Evolutionary conservation across 129 eudicot genomes (phyloP), one percentile per base, ranked within the genome.

Genomic region (Flaveria bidentis): DNA sequence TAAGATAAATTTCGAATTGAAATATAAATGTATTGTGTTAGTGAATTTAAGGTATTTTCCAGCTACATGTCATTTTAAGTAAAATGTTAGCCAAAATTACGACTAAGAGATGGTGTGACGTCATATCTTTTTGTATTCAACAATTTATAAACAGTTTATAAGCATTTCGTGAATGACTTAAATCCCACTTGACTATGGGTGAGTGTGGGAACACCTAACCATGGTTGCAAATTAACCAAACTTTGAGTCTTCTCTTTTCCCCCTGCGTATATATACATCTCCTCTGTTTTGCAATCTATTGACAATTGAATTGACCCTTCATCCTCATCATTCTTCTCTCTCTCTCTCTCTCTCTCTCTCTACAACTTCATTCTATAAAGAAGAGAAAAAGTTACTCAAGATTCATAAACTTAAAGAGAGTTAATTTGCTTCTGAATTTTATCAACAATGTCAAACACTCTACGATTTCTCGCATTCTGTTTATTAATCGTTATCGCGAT

Each of bases 371-470:
- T 45, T 73, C 75, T 42, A 51, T 16, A 72, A 17, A 51, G 44
- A 72, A 79, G 67, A 79, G 7, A 28, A 41, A 44, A 7, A 1
- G 7, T 4, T 4, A 36, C 7, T 36, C 7, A 36, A 33, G 39
- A 33, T 33, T 11, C 41, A 11, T 44, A 77, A 53, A 53, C 44
- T 11, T 50, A 41, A 5, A 72, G 69, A 72, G 74, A 42, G 39
- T 45, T 36, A 15, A 52, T 51, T 63, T 53, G 33, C 53, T 17
- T 51, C 53, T 17, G 4, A 63, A 50, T 42, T 66, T 17, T 36
- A 83, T 62, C 75, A 60, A 82, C 85, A 76, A 88, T 88, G 93
- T 77, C 82, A 74, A 45, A 50, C 45, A 76, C 84, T 67, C 7
- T 78, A 8, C 79, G 62, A 69, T 68, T 42, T 18, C 16, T 68